A percentile compares a stretch with the other conserved stretches of the same genome.
phyloP scores from a whole-genome alignment of 306 rosid species.

The Ormosia semicastrata region DNA sequence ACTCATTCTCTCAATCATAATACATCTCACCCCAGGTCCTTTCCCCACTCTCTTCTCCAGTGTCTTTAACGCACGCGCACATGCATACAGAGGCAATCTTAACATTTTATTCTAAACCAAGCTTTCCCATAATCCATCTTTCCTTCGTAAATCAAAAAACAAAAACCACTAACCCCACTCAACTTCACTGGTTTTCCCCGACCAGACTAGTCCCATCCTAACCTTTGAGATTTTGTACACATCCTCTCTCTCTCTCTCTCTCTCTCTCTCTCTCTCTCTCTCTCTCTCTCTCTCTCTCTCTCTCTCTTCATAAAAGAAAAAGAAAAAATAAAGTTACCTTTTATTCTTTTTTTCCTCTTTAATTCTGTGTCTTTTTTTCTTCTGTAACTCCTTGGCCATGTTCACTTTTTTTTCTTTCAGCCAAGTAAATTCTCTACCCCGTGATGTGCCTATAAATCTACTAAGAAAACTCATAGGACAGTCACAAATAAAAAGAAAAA shows the following conservation, averaged over 20 bases:
- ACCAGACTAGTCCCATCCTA: slow-evolving; percentile 82
- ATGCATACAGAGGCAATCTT: background rate
- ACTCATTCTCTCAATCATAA: slow-evolving; percentile 93
- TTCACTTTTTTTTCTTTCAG: slow-evolving; percentile 26
- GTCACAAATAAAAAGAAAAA: slow-evolving; percentile 22
- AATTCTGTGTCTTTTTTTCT: background rate
- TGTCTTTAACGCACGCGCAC: slow-evolving; percentile 27
- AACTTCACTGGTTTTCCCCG: slow-evolving; percentile 50
- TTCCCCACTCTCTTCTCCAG: slow-evolving; percentile 32
- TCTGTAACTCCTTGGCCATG: slow-evolving; percentile 12
- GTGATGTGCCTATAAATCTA: slow-evolving; percentile 47
- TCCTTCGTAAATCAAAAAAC: slow-evolving; percentile 32
- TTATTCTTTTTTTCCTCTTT: background rate
- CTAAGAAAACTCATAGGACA: slow-evolving; percentile 33
- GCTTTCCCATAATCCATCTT: slow-evolving; percentile 56
- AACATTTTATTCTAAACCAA: slow-evolving; percentile 16
- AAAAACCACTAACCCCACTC: slow-evolving; percentile 42
- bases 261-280: slow-evolving; percentile 20
- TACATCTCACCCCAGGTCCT: slow-evolving; percentile 3
- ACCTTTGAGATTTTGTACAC: slow-evolving; percentile 24
- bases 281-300: slow-evolving; percentile 23
- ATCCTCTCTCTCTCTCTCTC: slow-evolving; percentile 6
- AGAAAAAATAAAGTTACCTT: background rate
- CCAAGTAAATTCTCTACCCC: slow-evolving; percentile 34
- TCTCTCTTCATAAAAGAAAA: background rate